Conservation (phyloP, 2,329 filamentous ascomycete species). For the Blastomyces gilchristii region DNA sequence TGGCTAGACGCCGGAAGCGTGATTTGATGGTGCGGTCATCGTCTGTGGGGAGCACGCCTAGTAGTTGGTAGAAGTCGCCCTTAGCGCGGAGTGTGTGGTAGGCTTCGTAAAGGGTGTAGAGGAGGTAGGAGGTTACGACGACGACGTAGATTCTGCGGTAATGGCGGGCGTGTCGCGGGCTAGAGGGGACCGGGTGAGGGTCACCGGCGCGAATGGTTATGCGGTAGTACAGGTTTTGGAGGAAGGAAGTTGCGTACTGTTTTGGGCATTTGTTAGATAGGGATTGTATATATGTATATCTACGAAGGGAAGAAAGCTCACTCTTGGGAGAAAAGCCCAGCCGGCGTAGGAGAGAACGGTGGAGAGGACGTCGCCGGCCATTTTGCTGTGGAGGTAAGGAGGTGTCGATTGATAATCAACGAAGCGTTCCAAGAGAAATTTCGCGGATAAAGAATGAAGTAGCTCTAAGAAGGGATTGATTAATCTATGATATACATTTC, state of each 20-base stretch:
- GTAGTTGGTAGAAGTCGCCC: conserved; percentile 68
- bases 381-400: background rate
- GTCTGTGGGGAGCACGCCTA: conserved; percentile 59
- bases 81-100: conserved; percentile 64
- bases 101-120: conserved; percentile 87
- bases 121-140: conserved; percentile 72
- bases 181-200: conserved; percentile 58
- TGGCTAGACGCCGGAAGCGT: conserved; percentile 65
- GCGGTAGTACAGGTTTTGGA: conserved; percentile 75
- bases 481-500: background rate
- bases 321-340: conserved; percentile 54
- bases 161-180: conserved; percentile 60
- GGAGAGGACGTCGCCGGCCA: conserved; percentile 29
- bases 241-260: conserved; percentile 65
- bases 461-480: background rate
- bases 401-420: background rate
- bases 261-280: background rate
- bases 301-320: conserved; percentile 27
- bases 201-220: conserved; percentile 83
- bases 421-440: background rate
- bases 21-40: conserved; percentile 71
- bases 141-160: conserved; percentile 72
- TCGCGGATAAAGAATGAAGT: background rate
- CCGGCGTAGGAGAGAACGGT: conserved; percentile 46
- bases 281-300: background rate